Evolutionary conservation across 257 asterid species (phyloP), one percentile per base, ranked within the genome.

Genomic region (Galeopsis tetrahit): DNA sequence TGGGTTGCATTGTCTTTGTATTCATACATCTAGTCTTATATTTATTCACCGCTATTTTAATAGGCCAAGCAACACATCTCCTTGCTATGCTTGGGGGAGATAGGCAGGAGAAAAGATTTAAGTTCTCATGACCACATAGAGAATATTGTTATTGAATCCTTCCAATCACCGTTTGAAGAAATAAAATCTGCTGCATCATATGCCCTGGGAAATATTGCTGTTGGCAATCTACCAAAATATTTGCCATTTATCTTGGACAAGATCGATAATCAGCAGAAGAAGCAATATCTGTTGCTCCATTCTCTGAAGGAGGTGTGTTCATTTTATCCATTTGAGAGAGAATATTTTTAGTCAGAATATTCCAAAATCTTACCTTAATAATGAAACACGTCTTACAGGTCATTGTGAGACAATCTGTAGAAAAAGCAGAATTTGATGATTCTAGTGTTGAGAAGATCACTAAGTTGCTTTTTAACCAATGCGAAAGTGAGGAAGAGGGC

Each of bases 401-500:
- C 66, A 95, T 95, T 71, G 99, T 92, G 60, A 85, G 99, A 73
- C 99, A 95, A 77, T 95, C 98, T 49, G 99, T 95, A 61, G 98
- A 95, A 78, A 95, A 92, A 81, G 96, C 97, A 7, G 98, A 95
- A 75, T 95, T 95, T 80, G 97, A 95, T 77, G 89, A 90, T 80
- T 87, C 96, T 35, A 95, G 96, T 76, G 99, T 95, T 58, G 94
- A 84, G 77, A 95, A 92, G 87, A 95, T 95, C 75, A 89, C 95
- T 55, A 84, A 80, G 74, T 82, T 95, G 83, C 94, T 95, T 44
- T 95, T 95, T 77, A 95, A 90, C 85, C 99, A 95, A 78, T 92
- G 97, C 75, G 99, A 95, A 87, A 95, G 99, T 72, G 99, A 95
- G 51, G 99, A 95, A 81, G 99, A 95, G 88, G 99, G 99, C 42